A percentile compares a stretch with the other conserved stretches of the same genome.
phyloP scores from a whole-genome alignment of 2,329 filamentous ascomycete genomes.

The Juglanconis juglandina region DNA sequence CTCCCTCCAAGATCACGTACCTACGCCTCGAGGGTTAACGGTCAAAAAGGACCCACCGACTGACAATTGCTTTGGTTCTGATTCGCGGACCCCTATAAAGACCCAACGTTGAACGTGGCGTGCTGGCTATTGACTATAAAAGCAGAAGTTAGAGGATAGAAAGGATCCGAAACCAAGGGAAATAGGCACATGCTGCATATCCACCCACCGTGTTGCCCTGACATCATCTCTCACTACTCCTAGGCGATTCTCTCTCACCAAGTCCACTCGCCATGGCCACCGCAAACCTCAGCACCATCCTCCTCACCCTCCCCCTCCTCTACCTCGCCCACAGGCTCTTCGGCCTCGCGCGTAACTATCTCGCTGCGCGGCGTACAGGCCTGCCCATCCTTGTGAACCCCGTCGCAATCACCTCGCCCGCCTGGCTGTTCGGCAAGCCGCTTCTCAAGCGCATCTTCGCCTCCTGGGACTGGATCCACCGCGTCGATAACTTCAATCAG shows the following conservation, averaged over 20 bases:
- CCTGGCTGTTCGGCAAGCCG: not conserved
- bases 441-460: not conserved
- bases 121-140: not conserved
- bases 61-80: not conserved
- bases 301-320: not conserved
- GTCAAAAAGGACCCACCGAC: not conserved
- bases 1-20: no score
- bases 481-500: constrained; percentile 1
- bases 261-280: not conserved
- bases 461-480: not conserved
- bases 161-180: no score
- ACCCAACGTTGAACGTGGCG: not conserved
- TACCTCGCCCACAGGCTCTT: not conserved
- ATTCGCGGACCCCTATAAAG: not conserved
- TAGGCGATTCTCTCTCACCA: no score
- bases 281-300: not conserved
- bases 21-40: no score
- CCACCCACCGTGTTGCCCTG: no score
- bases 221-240: no score
- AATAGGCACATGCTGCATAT: no score
- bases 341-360: constrained; percentile 16
- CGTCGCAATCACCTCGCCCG: constrained; percentile 19
- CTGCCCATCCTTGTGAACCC: constrained; percentile 30
- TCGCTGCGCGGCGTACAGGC: constrained; percentile 26
- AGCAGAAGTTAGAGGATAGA: not conserved